Base-by-base conservation (phyloP, 2,329 filamentous ascomycete species). In the Ascochyta koolunga region DNA sequence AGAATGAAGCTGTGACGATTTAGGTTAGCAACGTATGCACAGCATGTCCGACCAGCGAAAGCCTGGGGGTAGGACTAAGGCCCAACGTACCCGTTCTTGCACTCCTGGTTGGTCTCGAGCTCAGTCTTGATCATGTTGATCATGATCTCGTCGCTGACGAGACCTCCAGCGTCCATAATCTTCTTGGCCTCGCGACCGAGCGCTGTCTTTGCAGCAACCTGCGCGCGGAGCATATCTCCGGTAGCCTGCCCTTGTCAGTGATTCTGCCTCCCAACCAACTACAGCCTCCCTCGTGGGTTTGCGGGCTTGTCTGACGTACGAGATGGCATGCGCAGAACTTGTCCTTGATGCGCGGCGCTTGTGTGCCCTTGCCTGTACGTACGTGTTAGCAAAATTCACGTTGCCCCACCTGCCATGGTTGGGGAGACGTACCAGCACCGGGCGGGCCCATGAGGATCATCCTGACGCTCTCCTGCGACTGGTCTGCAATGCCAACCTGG, bases 81-180 rank as follows among this genome's bases (percentile, higher is more conserved):
- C 21, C 22, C 22, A 24, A 65, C 63, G 37, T 83, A 97, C 93
- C 95, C 95, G 79, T 93, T 93, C 82, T 90, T 90, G 86, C 95
- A 99, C 81, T 99, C 93, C 72, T 85, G 80, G 83, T 99, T 99
- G 80, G 84, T 89, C 72, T 96, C 90, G 45, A 99, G 85, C 84
- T 99, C 93, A 76, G 89, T 90, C 86, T 95, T 93, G 83, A 99
- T 99, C 95, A 99, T 99, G 79, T 93, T 92, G 78, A 99, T 90
- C 86, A 99, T 93, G 75, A 99, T 99, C 76, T 98, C 93, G 78
- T 99, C 95, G 78, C 92, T 96, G 76, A 99, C 95, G 55, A 99
- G 87, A 67, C 93, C 93, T 69, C 95, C 95, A 76, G 93, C 89
- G 75, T 99, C 95, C 95, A 99, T 99, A 78, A 99, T 99, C 87